These are phyloP conservation scores for Schwanniomyces pseudopolymorphus DNA, from an alignment of 805 yeast genomes.

Conservation along the genomic window DNA sequence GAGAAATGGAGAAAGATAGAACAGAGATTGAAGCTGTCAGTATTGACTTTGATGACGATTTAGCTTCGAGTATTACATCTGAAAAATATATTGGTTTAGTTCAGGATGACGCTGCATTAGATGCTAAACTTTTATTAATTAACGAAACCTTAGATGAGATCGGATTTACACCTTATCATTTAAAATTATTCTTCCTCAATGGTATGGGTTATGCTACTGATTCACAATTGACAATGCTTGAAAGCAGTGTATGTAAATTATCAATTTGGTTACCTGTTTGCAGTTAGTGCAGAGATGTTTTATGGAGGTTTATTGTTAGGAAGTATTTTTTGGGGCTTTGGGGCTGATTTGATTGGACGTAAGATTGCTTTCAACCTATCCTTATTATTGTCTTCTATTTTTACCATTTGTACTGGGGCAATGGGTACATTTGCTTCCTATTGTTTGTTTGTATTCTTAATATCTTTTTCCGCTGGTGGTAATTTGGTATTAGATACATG, in stretches of 20 bases:
- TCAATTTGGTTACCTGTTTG: conserved; percentile 24
- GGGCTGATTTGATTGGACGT: conserved; percentile 56
- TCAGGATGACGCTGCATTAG: conserved; percentile 31
- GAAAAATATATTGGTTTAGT: neutral
- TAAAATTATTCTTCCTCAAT: conserved; percentile 31
- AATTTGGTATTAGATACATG: conserved; percentile 56
- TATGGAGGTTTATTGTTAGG: conserved; percentile 50
- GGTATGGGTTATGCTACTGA: conserved; percentile 41
- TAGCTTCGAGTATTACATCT: neutral
- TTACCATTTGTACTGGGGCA: conserved; percentile 56
- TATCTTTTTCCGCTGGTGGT: conserved; percentile 54
- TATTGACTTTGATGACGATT: neutral
- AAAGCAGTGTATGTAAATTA: conserved; percentile 25
- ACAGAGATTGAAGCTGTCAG: neutral
- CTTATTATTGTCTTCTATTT: conserved; percentile 46
- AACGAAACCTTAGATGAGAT: conserved; percentile 60
- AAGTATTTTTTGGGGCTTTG: conserved; percentile 56
- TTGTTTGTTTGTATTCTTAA: conserved; percentile 46
- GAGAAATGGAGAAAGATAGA: neutral
- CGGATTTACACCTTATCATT: conserved; percentile 41
- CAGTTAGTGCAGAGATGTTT: conserved; percentile 25
- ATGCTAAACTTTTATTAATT: conserved; percentile 43
- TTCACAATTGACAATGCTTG: conserved; percentile 24
- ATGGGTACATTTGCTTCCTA: conserved; percentile 50
- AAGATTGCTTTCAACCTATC: conserved; percentile 51